These are phyloP conservation scores for Graphium sp. DNA, from an alignment of 2,329 filamentous ascomycete genomes.

Conservation along the genomic window DNA sequence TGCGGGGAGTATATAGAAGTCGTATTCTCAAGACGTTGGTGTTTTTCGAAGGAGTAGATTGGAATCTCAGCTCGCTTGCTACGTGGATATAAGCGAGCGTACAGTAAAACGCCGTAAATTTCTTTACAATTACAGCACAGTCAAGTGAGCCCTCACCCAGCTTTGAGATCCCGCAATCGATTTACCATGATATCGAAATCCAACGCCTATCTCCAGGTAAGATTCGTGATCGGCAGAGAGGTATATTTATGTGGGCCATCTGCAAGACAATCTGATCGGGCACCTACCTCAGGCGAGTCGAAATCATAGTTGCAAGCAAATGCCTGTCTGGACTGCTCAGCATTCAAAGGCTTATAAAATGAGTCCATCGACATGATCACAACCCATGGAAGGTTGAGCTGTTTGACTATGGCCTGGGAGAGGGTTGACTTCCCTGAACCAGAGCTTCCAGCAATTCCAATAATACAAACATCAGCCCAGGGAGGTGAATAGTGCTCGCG, in stretches of 20 bases:
- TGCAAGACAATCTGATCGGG: no score
- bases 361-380: conserved; percentile 98
- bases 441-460: conserved; percentile 88
- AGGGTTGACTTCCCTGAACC: conserved; percentile 90
- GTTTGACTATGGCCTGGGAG: conserved; percentile 77
- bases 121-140: neutral
- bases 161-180: conserved; percentile 67
- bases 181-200: conserved; percentile 85
- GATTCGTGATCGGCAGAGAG: conserved; percentile 1
- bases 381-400: conserved; percentile 90
- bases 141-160: conserved; percentile 47
- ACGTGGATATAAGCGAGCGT: conserved; percentile 4
- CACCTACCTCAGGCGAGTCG: conserved; percentile 67
- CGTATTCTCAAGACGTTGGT: conserved; percentile 62
- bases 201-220: conserved; percentile 58
- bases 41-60: conserved; percentile 87
- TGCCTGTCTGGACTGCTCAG: conserved; percentile 62
- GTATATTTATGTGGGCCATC: no score
- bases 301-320: conserved; percentile 93
- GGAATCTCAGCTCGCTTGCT: conserved; percentile 84
- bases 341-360: conserved; percentile 81
- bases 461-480: conserved; percentile 93
- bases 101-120: neutral
- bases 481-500: conserved; percentile 75
- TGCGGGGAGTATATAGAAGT: conserved; percentile 92